Base-by-base conservation (phyloP, 345 rosid species). In the Fremontodendron californicum region DNA sequence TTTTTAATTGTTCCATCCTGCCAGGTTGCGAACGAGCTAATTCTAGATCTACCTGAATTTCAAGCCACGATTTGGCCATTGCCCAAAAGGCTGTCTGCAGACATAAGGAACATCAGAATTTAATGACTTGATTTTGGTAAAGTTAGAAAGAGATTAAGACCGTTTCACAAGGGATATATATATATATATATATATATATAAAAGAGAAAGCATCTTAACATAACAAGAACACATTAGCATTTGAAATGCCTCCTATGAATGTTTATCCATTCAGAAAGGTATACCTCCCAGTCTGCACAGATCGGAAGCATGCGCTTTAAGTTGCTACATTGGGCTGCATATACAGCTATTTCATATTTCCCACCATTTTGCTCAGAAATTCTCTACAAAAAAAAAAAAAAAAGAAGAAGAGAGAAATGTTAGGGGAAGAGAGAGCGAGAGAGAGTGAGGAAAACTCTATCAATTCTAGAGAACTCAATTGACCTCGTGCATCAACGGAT, bases 81-180 rank as follows among this genome's bases (percentile, higher is more conserved):
- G 94, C 98, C 99, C 99, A 96, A 88, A 96, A 96, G 27, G 98
- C 99, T 84, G 99, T 86, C 97, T 96, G 91, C 86, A 85, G 68
- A 69, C 13, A 66, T 13, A 52, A 29, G 3, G 60, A 10, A 16
- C 64, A 46, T 60, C 18, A 73, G 23, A 37, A 71, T 43, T 71
- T 65, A 39, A n/a, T 65, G 27, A 39, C n/a, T 42, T 12, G 73
- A 40, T 12, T 51, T 42, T 5, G 39, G 45, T 21, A 31, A 74
- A 67, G 48, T 43, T 21, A 69, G 29, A n/a, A n/a, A n/a, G n/a
- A n/a, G n/a, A n/a, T n/a, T 21, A 6, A 35, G 37, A 42, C 11
- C 42, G 45, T 66, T 67, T 55, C 21, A 79, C 45, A 23, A 6
- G 11, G 19, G n/a, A n/a, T n/a, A n/a, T n/a, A n/a, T n/a, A n/a